Base-by-base conservation (phyloP, 2,329 filamentous ascomycete genomes). In the Eutypella sp. region DNA sequence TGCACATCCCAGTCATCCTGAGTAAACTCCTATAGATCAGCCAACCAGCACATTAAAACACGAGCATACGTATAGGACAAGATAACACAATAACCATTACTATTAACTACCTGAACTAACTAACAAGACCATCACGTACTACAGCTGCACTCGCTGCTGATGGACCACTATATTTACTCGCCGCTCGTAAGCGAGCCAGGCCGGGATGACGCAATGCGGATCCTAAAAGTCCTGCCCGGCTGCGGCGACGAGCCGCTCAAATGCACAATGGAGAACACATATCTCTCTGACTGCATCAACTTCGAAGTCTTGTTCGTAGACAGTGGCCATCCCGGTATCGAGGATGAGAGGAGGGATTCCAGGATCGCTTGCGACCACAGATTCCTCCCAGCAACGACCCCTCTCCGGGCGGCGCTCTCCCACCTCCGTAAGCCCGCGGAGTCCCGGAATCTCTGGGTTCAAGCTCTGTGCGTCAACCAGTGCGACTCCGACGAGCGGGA, bases 131-230 rank as follows among this genome's bases (percentile, higher is more conserved):
- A 16, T 34, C 31, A 16, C 31, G n/a, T n/a, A n/a, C n/a, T n/a
- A n/a, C n/a, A n/a, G n/a, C n/a, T n/a, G n/a, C n/a, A n/a, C n/a
- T n/a, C 31, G 15, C 15, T 16, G 18, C 15, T 9, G 31, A 54
- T 54, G 52, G 45, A 44, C 19, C 49, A 8, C 15, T 52, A 52
- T 39, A 48, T 49, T 22, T 54, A 54, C 29, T 47, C 52, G 20
- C 50, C 52, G 2, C 52, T 54, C n/a, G 47, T 44, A 37, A 42
- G 16, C 6, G 52, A 54, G 31, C 47, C 51, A 10, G 46, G 46
- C 2, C 48, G 51, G n/a, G n/a, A n/a, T 16, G 47, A 37, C n/a
- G 40, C 46, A 23, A 52, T 54, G 8, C 47, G 51, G 39, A 49
- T 52, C 6, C 47, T 54, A 34, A 54, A 49, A 0, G n/a, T 54